Conservation (phyloP, 208 protist genomes). For the Acanthamoeba lenticulata region DNA sequence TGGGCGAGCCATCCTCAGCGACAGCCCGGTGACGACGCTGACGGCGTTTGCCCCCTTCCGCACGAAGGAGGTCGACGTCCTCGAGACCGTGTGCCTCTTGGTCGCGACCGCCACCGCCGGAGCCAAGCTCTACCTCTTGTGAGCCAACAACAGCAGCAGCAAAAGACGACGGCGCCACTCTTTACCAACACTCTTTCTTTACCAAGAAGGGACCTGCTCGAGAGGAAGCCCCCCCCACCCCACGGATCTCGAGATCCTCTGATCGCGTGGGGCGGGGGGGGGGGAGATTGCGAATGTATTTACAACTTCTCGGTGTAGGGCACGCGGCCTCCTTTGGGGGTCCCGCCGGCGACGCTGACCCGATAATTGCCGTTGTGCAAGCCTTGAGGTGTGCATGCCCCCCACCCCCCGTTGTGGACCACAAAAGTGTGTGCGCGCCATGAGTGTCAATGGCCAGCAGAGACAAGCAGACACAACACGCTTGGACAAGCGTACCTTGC, state of each 20-base stretch:
- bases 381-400: too few species aligned
- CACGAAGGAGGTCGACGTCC: constrained; percentile 3
- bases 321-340: not conserved
- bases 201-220: too few species aligned
- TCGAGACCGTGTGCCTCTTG: constrained; percentile 36
- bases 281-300: not conserved
- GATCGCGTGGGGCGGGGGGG: too few species aligned
- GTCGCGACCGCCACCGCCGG: not conserved
- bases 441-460: too few species aligned
- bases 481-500: not conserved
- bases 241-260: too few species aligned
- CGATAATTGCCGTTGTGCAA: constrained; percentile 20
- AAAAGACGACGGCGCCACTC: not conserved
- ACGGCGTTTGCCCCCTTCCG: not conserved
- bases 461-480: not conserved
- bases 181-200: too few species aligned
- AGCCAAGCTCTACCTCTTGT: not conserved
- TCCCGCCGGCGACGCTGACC: not conserved
- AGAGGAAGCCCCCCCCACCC: too few species aligned
- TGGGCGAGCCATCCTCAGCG: not conserved
- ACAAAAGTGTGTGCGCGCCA: too few species aligned
- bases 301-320: too few species aligned
- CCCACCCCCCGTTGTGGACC: too few species aligned
- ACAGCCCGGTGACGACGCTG: not conserved
- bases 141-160: not conserved